Evolutionary conservation across 768 basidiomycete genomes (phyloP).

Genomic region (Phlebiopsis flavidoalba): DNA sequence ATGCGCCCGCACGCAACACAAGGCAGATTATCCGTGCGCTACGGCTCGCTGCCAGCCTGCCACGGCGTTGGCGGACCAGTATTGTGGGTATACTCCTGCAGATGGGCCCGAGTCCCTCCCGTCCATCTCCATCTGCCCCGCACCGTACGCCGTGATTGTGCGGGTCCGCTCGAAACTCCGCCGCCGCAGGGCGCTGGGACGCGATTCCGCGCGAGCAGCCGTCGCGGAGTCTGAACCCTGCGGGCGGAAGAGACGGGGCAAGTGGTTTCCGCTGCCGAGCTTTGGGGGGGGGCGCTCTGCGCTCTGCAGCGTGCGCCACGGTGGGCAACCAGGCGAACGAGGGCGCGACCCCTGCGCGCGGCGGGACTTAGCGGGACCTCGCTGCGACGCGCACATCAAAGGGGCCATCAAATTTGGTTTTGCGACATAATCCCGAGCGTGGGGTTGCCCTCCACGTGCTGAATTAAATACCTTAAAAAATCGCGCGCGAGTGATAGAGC

Average conservation of each 20-base stretch:
- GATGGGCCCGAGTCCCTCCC: too few relatives aligned
- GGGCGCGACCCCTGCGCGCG: constrained; percentile 1
- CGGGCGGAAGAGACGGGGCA: too few relatives aligned
- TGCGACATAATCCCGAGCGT: constrained; percentile 4
- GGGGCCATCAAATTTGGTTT: not conserved
- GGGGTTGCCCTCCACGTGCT: not conserved
- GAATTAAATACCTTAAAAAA: not conserved
- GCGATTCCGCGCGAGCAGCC: too few relatives aligned
- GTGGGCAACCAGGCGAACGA: not conserved
- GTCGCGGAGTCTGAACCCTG: too few relatives aligned
- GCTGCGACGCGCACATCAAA: not conserved
- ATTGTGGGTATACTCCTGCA: too few relatives aligned
- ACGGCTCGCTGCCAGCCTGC: not conserved
- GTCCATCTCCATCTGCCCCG: too few relatives aligned
- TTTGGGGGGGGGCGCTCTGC: too few relatives aligned
- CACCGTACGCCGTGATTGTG: too few relatives aligned
- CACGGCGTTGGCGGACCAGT: too few relatives aligned
- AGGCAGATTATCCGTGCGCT: not conserved
- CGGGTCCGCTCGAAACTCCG: too few relatives aligned
- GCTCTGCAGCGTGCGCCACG: not conserved
- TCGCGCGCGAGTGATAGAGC: not conserved
- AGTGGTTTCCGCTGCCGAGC: too few relatives aligned
- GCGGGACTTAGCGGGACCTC: not conserved
- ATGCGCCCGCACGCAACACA: not conserved
- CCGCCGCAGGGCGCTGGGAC: too few relatives aligned